These are phyloP conservation scores for Russula ochroleuca DNA, from an alignment of 768 basidiomycete genomes.

Conservation along the genomic window DNA sequence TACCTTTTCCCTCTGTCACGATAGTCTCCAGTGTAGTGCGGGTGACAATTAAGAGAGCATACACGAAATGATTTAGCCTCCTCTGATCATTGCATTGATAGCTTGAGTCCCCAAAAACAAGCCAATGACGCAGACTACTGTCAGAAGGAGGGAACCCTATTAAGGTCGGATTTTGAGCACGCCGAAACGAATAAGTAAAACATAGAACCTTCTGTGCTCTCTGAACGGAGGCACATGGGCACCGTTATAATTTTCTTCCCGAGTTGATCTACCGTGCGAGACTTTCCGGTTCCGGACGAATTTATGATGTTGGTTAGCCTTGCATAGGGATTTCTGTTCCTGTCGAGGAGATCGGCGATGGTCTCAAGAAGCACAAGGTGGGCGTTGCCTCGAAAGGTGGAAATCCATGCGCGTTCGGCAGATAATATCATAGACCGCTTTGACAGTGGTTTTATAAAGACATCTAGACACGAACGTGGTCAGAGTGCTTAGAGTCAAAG, in stretches of 20 bases:
- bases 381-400: no score
- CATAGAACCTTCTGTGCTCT: not conserved
- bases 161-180: not conserved
- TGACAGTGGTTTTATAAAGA: no score
- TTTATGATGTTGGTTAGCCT: not conserved
- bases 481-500: no score
- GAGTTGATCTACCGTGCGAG: not conserved
- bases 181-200: not conserved
- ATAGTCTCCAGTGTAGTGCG: no score
- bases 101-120: not conserved
- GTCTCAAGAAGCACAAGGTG: no score
- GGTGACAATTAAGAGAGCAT: no score
- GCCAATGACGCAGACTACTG: not conserved
- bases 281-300: not conserved
- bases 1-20: no score
- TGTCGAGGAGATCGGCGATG: not conserved
- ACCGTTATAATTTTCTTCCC: not conserved
- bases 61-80: no score
- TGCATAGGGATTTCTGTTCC: no score
- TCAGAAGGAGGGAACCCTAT: constrained; percentile 5
- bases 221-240: not conserved
- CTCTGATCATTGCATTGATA: not conserved
- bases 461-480: no score
- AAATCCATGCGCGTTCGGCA: no score
- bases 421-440: no score